These are phyloP conservation scores for Arabidopsis suecica DNA, from an alignment of 345 rosid species.

Conservation along the genomic window DNA sequence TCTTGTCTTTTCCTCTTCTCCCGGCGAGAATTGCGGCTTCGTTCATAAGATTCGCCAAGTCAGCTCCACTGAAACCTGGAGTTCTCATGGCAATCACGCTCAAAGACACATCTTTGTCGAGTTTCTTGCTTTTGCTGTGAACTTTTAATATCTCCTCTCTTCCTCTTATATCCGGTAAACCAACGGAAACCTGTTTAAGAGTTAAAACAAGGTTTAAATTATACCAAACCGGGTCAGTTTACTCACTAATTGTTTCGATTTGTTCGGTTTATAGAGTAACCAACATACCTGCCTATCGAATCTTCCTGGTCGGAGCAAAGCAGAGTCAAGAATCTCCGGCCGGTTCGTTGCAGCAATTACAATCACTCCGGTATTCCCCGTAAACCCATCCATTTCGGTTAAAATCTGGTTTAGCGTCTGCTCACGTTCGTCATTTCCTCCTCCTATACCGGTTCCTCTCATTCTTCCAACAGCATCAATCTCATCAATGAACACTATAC, in stretches of 20 bases:
- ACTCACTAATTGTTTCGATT: background rate
- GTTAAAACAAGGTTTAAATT: background rate
- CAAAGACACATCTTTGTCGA: constrained; percentile 60
- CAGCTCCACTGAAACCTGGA: constrained; percentile 86
- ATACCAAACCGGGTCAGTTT: background rate
- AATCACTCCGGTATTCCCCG: constrained; percentile 68
- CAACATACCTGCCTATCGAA: constrained; percentile 68
- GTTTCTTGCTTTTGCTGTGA: constrained; percentile 72
- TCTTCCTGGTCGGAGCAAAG: constrained; percentile 79
- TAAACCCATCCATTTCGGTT: constrained; percentile 78
- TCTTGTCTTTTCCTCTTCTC: constrained; percentile 65
- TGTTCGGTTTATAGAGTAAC: background rate
- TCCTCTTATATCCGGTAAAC: constrained; percentile 73
- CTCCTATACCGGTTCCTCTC: constrained; percentile 85
- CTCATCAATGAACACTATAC: constrained; percentile 81
- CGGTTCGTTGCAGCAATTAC: constrained; percentile 81
- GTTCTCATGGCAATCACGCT: constrained; percentile 72
- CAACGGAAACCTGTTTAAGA: constrained; percentile 58
- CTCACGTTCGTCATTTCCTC: constrained; percentile 88
- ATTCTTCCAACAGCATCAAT: constrained; percentile 84
- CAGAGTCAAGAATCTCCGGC: constrained; percentile 78
- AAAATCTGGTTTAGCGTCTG: constrained; percentile 83
- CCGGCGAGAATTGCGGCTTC: constrained; percentile 85
- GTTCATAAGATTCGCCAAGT: constrained; percentile 79
- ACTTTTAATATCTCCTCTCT: constrained; percentile 79